Evolutionary conservation across 345 rosid species (phyloP), one percentile per base, ranked within the genome.

Genomic region (Ceriops tagal): DNA sequence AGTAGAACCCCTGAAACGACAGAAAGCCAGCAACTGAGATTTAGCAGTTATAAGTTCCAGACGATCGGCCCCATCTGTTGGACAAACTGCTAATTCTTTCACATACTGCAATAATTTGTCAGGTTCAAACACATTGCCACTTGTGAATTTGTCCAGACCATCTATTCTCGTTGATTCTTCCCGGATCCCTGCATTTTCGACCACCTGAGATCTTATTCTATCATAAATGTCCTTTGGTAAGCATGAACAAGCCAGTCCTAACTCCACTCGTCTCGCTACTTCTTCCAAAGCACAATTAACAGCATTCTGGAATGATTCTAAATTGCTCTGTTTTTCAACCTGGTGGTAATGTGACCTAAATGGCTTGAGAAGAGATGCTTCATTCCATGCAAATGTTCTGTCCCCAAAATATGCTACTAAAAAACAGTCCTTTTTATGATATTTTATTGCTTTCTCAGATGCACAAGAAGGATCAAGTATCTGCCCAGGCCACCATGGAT

Each of bases 401-500:
- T 89, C 95, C 20, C 95, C 91, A 78, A 89, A 89, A 74, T 87
- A 89, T 26, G 89, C 91, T 5, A 89, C 91, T 78, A 89, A 80
- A 80, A 79, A 85, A 63, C 82, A 75, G 69, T 85, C 91, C 75
- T 81, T 87, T 71, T 87, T 82, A 39, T 85, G 78, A 84, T 85
- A 78, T 66, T 78, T 83, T 74, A 79, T 64, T 30, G 91, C 89
- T 79, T 76, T 83, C 64, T 86, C 91, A 7, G 89, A 87, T 21
- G 95, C 87, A 72, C 83, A 84, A n/a, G 87, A 76, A 65, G 88
- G 78, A 78, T 89, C 84, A 72, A 82, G 85, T 56, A 89, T 89
- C 80, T 89, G 91, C 8, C 95, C 95, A 66, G 95, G 95, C 95
- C 95, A 89, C 95, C 91, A 86, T 3, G 89, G 95, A 76, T 89